Evolutionary conservation across 495 filamentous ascomycete genomes (phyloP), one percentile per base, ranked within the genome.

Genomic region (Annulohypoxylon stygium): DNA sequence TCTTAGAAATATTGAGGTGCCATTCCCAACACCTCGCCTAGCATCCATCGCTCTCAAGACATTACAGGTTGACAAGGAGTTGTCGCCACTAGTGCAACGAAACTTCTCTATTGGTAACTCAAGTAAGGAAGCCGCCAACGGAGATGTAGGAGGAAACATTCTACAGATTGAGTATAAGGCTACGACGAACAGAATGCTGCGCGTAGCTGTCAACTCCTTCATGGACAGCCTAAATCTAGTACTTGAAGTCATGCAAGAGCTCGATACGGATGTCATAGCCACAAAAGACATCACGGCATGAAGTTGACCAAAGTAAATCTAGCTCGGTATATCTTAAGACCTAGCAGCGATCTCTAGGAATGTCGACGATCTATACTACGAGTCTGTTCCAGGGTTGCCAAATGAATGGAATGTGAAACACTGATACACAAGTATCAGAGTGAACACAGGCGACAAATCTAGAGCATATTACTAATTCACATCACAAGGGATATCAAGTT

Each of bases 161-260:
- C 85, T 99, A 50, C 83, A 87, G 41, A 91, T 91, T 9, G 88
- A 91, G 58, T 99, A 98, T 83, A 88, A 86, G 54, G 96, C 96
- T 0, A 94, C 93, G 0, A 98, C 96, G 14, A 96, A 97, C 71
- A 90, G 96, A 65, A 98, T 98, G 97, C 86, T 99, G 70, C 90
- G 96, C 14, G 96, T 99, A 9, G 93, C 96, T 12, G 95, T 97
- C 71, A 99, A 99, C 82, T 94, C 95, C n/a, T 97, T 97, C 77
- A 93, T 98, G 86, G 96, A 98, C 70, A 97, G 92, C 71, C 74
- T 98, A 30, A 88, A 90, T 9, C 88, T 97, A 39, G 89, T 98
- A 0, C 78, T 98, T 50, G 91, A 91, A 36, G 91, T 96, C 0
- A 97, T 97, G 90, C 88, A 91, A 75, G 92, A 97, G 80, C 78